phyloP scores from a whole-genome alignment of 2,329 filamentous ascomycete genomes.

The Diaporthe sp. region DNA sequence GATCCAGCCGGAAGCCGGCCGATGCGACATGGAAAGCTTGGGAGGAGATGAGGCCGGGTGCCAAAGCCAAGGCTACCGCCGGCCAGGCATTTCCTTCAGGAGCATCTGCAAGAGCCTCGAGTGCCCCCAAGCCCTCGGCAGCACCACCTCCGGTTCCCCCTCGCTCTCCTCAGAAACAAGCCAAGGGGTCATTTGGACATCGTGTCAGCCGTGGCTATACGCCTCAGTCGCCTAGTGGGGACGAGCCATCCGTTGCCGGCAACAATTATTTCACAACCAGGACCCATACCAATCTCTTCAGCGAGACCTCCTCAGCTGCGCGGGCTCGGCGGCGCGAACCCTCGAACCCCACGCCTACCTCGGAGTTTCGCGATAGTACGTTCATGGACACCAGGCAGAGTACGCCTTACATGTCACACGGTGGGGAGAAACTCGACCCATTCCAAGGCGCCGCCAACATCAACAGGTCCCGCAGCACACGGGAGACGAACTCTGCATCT shows the following conservation, averaged over 20 bases:
- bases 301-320: conserved; percentile 38
- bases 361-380: conserved; percentile 51
- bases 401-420: conserved; percentile 65
- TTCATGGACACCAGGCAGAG: conserved; percentile 63
- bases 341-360: not conserved
- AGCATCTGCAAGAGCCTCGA: conserved; percentile 25
- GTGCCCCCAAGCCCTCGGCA: conserved; percentile 22
- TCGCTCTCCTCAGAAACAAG: conserved; percentile 63
- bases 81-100: conserved; percentile 37
- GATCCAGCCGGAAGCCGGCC: conserved; percentile 34
- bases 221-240: conserved; percentile 60
- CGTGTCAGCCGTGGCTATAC: conserved; percentile 58
- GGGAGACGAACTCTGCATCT: conserved; percentile 35
- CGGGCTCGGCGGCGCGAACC: conserved; percentile 36
- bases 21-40: conserved; percentile 47
- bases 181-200: conserved; percentile 65
- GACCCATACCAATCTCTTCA: conserved; percentile 38
- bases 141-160: conserved; percentile 54
- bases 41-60: conserved; percentile 46
- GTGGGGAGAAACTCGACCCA: conserved; percentile 69
- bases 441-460: conserved; percentile 56
- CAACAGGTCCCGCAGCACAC: conserved; percentile 32
- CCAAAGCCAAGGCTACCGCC: conserved; percentile 34
- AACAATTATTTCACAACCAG: conserved; percentile 60
- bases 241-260: conserved; percentile 62